phyloP scores from a whole-genome alignment of 768 basidiomycete species.

The Grammothele lineata region DNA sequence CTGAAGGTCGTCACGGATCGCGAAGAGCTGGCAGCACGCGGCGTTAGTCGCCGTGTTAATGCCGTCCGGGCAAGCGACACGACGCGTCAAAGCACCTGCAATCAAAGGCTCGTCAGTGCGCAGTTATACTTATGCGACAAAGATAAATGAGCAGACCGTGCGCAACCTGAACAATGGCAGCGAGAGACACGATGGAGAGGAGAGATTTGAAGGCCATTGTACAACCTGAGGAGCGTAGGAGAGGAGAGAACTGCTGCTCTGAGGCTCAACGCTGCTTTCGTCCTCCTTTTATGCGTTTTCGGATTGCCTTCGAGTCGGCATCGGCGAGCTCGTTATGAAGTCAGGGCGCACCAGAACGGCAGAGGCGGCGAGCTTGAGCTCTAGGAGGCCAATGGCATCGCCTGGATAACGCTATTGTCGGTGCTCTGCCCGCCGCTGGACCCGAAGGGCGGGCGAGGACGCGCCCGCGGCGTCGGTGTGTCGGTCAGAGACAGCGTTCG shows the following conservation, averaged over 20 bases:
- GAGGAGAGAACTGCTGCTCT: not conserved
- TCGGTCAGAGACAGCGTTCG: too few species aligned
- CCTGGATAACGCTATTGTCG: too few species aligned
- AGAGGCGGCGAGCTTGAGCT: too few species aligned
- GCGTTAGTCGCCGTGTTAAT: constrained; percentile 11
- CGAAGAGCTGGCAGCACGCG: constrained; percentile 14
- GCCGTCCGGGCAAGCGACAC: constrained; percentile 18
- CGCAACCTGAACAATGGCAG: constrained; percentile 16
- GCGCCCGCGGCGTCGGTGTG: too few species aligned
- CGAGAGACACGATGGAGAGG: constrained; percentile 9
- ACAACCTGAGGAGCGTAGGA: not conserved
- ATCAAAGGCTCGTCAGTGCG: not conserved
- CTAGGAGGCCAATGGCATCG: too few species aligned
- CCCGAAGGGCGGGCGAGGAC: too few species aligned
- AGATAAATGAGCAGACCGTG: constrained; percentile 11
- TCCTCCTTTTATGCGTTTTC: not conserved
- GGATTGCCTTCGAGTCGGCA: too few species aligned
- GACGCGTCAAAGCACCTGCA: constrained; percentile 13
- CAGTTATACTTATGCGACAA: not conserved
- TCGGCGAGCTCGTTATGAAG: too few species aligned
- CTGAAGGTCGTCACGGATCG: constrained; percentile 25
- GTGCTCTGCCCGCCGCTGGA: too few species aligned
- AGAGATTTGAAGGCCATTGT: constrained; percentile 22
- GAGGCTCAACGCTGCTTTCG: too few species aligned
- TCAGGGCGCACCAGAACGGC: too few species aligned